Evolutionary conservation across 345 rosid genomes (phyloP), one percentile per base, ranked within the genome.

Genomic region (Eutrema japonicum): DNA sequence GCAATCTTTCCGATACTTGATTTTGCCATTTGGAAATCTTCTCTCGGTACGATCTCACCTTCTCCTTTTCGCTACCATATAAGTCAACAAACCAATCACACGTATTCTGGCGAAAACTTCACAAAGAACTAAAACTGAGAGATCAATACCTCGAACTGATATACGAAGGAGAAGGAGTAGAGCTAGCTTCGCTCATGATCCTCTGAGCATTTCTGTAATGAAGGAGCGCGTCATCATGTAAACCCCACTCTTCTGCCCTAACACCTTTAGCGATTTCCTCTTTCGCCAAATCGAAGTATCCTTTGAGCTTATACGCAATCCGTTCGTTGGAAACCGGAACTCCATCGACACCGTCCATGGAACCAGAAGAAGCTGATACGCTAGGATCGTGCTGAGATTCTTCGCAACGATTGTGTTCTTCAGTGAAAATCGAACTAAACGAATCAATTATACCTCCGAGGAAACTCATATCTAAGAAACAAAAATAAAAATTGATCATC

Each of bases 191-290:
- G 43, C 53, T 46, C 66, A 94, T 79, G 52, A 91, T 85, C 27
- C 95, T 85, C 45, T 88, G 96, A 10, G 98, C 91, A 59, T 83
- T 89, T 72, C 77, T 83, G 73, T 94, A 94, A 75, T 91, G 95
- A 41, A 77, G 68, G 46, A 94, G 59, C 5, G 98, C 96, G 27
- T 93, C 96, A 12, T 91, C 95, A 50, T 78, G 72, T 63, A 93
- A 78, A 41, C 97, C 96, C 93, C 97, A 89, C 61, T 93, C 98
- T 79, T 93, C 98, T n/a, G 94, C 87, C 56, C 91, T 81, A 13
- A 93, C 90, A 7, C 75, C 97, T 63, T 87, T 89, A 16, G 82
- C 89, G 50, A 91, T 94, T 81, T 89, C 96, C 64, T 76, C 88
- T 73, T 84, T 94, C 38, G 95, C 97, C 54, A 94, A 86, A 79